Percentiles rank a stretch among this genome's conserved stretches.
phyloP scores from a whole-genome alignment of 2,329 filamentous ascomycete genomes.

The Xylariomycetidae sp. region DNA sequence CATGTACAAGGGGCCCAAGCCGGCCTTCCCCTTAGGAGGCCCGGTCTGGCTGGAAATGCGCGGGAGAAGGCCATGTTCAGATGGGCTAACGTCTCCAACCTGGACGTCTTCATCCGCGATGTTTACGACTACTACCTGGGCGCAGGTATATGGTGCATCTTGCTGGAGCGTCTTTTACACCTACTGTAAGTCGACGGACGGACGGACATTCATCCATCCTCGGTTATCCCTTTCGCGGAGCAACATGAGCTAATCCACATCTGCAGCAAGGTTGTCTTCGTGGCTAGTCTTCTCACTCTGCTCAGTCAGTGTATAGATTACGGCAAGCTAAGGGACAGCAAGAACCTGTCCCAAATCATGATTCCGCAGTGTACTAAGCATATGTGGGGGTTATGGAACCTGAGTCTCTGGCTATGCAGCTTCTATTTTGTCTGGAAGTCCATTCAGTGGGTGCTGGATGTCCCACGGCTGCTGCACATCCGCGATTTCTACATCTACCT shows the following conservation, averaged over 20 bases:
- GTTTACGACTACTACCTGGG: constrained; percentile 84
- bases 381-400: constrained; percentile 71
- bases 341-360: constrained; percentile 45
- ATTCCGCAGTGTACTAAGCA: constrained; percentile 68
- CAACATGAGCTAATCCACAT: constrained; percentile 10
- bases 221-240: neutral
- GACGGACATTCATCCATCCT: too few species aligned
- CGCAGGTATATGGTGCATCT: constrained; percentile 78
- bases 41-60: constrained; percentile 25
- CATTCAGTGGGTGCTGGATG: constrained; percentile 66
- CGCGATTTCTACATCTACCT: constrained; percentile 82
- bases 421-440: constrained; percentile 81
- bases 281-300: constrained; percentile 76
- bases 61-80: constrained; percentile 82
- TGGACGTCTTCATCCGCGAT: constrained; percentile 78
- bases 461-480: constrained; percentile 67
- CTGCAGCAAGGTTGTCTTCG: constrained; percentile 70
- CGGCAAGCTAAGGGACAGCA: constrained; percentile 61
- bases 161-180: constrained; percentile 65
- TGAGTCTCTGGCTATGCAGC: constrained; percentile 76
- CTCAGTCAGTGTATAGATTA: constrained; percentile 85
- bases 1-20: constrained; percentile 10
- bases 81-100: constrained; percentile 85
- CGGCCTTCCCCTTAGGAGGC: constrained; percentile 14
- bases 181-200: constrained; percentile 54